Base-by-base conservation (phyloP, 192 early-diverging fungal genomes). In the Helicostylum pulchrum region DNA sequence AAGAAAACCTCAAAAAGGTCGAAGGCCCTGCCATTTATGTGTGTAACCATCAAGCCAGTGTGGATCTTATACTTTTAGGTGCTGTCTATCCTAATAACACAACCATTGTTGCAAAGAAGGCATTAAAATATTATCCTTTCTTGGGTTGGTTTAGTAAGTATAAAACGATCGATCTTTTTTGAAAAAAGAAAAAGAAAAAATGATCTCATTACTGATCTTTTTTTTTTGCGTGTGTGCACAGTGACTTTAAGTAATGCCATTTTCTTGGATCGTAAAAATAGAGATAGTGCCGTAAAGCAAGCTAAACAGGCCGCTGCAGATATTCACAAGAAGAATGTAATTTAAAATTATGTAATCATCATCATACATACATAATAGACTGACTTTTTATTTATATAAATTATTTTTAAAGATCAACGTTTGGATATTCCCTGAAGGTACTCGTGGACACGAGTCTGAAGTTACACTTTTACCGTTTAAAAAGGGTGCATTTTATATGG, bases 401-500 rank as follows among this genome's bases (percentile, higher is more conserved):
- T 31, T 54, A 3, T 31, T 12, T 19, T 19, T 39, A 39, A 62
- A 89, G 79, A 77, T 83, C 48, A 81, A 83, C 45, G 82, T 94
- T 39, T 90, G 86, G 66, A 90, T 97, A 70, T 97, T 88, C 70
- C 94, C 94, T 44, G 94, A 96, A 77, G 95, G 94, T 54, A 95
- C 88, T 15, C 89, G 94, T 51, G 88, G 88, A 8, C 86, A 83
- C 57, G 83, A 84, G 44, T 73, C 76, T 30, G 78, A 82, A 21
- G 80, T 86, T 45, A 65, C 89, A 53, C 64, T 98, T 53, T 75
- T 96, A 46, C 92, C 90, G 11, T 96, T 98, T 77, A 98, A 98
- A 76, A 98, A 95, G 80, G 95, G 95, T 11, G 94, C 92, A 11
- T 98, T 98, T 77, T 92, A 96, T 53, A 70, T 95, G 65, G 94